Base-by-base conservation (phyloP, 805 yeast genomes). In the Candida coquimbonensis region DNA sequence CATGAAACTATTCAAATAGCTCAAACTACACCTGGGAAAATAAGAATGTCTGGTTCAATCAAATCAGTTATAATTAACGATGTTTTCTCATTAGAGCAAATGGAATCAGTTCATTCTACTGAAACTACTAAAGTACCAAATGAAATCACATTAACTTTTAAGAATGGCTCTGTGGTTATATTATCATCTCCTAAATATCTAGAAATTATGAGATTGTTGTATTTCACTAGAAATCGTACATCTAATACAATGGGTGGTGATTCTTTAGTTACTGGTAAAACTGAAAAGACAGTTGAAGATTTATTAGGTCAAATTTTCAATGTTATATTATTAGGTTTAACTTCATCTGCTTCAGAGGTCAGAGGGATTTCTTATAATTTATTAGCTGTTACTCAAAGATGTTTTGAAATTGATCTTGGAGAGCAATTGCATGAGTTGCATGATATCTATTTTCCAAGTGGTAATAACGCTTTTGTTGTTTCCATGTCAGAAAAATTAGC, bases 201-300 rank as follows among this genome's bases (percentile, higher is more conserved):
- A 44, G 91, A 84, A 53, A 81, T 85, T n/a, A 73, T 85, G 64
- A 69, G 89, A 52, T 75, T 83, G 49, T 61, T 85, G 36, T 81
- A 83, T 53, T 83, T 81, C 54, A 76, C 88, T 0, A 78, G 82
- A 45, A 79, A 80, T 17, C 72, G 77, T 56, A 63, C 69, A 25
- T 70, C 68, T 34, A 73, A 71, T 42, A 36, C 52, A 7, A 36
- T 51, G 7, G 14, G 48, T 7, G 36, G 49, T 17, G 39, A 49
- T 26, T 48, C 49, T 0, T n/a, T 40, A 11, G 27, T 46, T 9
- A 45, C 49, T 4, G 47, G 44, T 24, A 47, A 49, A 11, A 17
- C 49, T 7, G 52, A 57, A 6, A 66, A 62, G 29, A 53, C 55
- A 19, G 53, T 57, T 16, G 65, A 64, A 9, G 71, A 69, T 37